Evolutionary conservation across 306 rosid species (phyloP), one percentile per base, ranked within the genome.

Genomic region (Ochetophila trinervis): DNA sequence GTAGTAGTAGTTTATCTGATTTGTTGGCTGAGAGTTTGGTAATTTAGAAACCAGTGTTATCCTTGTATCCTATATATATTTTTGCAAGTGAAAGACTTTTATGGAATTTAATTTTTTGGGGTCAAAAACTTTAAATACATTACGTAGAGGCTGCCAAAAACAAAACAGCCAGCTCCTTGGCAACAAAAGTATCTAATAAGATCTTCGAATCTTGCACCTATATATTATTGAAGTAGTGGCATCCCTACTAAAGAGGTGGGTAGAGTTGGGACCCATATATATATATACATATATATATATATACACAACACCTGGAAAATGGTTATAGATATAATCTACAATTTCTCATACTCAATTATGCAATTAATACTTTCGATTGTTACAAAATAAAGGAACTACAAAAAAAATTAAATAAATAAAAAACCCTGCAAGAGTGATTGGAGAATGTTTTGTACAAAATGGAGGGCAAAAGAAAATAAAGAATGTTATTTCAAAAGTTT

Each of bases 221-320:
- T 51, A 20, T 55, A 30, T 9, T 56, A 52, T 64, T 20, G 27
- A 3, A 42, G 40, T 40, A 21, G 40, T 70, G 47, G 72, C 68
- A 51, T 14, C 20, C 66, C 22, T 50, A 79, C 51, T 22, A 65
- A 63, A 74, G 60, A 74, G 62, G 65, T 65, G 50, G 78, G 63
- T 52, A 35, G 65, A 47, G 73, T 70, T 68, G 63, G 47, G 20
- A 57, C 60, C 45, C 45, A 40, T 40, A 40, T 6, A 72, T 51
- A 50, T 57, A 27, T 27, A 27, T 27, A 27, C 4, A 27, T 4
- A 27, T 1, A 1, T 27, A 27, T 27, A n/a, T n/a, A n/a, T n/a
- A n/a, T n/a, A n/a, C n/a, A n/a, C n/a, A n/a, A n/a, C n/a, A 54
- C 17, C 45, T 40, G 10, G 1, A 40, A 40, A 40, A 40, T 40